Evolutionary conservation across 768 basidiomycete species (phyloP).

Genomic region (Dioszegia crocea): DNA sequence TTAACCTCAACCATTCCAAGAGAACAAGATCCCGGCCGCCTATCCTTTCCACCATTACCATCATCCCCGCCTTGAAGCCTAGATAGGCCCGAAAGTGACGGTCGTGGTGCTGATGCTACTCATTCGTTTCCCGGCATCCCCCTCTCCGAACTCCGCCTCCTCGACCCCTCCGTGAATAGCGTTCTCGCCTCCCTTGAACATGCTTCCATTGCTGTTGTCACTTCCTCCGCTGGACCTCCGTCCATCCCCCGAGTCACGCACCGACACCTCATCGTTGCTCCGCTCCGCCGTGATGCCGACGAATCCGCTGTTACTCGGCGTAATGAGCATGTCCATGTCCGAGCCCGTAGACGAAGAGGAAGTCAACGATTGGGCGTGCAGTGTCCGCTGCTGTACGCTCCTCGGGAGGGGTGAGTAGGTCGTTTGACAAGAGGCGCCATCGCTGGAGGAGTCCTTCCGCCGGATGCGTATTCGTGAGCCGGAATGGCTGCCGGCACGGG

Average conservation of each 20-base stretch:
- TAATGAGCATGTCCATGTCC: not conserved
- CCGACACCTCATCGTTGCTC: not conserved
- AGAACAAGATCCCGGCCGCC: too few species aligned
- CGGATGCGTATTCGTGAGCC: conserved; percentile 4
- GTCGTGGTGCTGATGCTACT: conserved; percentile 4
- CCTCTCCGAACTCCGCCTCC: not conserved
- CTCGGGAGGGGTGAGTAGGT: not conserved
- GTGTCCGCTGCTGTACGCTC: not conserved
- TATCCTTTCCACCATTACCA: too few species aligned
- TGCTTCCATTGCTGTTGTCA: not conserved
- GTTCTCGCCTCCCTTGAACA: not conserved
- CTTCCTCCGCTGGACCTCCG: not conserved
- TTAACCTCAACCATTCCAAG: too few species aligned
- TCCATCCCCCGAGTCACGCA: too few species aligned
- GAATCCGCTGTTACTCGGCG: not conserved
- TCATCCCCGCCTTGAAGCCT: too few species aligned
- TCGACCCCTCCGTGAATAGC: too few species aligned
- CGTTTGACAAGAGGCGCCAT: not conserved
- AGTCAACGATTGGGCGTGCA: not conserved
- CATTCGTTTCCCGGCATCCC: not conserved
- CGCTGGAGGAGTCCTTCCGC: not conserved
- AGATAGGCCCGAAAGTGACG: conserved; percentile 8
- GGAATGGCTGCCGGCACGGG: not conserved
- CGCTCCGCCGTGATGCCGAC: not conserved
- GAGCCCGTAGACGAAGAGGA: not conserved